Evolutionary conservation across 257 asterid genomes (phyloP).

Genomic region (Solanum boliviense): DNA sequence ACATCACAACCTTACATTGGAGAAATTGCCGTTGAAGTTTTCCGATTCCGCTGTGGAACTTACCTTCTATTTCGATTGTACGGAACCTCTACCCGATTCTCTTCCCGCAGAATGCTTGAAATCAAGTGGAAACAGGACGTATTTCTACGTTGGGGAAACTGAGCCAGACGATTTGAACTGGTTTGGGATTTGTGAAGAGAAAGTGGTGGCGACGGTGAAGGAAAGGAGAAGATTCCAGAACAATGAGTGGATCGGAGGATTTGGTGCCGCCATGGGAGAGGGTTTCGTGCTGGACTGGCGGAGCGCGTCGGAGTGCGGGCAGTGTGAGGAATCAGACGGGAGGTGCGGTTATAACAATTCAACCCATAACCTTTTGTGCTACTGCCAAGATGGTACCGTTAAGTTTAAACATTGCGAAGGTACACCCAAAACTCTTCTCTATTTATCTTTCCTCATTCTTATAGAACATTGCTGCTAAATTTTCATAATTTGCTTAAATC

Average conservation of each 20-base stretch:
- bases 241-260: neutral
- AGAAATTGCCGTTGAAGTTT: neutral
- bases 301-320: neutral
- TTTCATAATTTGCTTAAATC: neutral
- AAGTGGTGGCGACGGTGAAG: conserved; percentile 6
- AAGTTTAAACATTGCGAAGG: neutral
- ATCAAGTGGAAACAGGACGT: neutral
- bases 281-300: conserved; percentile 17
- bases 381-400: conserved; percentile 6
- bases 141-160: neutral
- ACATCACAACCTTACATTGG: conserved; percentile 6
- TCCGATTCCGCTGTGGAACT: neutral
- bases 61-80: conserved; percentile 13
- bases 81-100: neutral
- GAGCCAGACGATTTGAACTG: neutral
- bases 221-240: neutral
- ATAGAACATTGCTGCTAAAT: neutral
- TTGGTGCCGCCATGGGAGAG: neutral
- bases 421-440: neutral
- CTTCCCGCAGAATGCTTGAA: neutral
- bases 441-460: neutral
- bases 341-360: conserved; percentile 5
- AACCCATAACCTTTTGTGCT: neutral
- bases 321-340: conserved; percentile 9
- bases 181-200: conserved; percentile 4